These are phyloP conservation scores for Ustilago bromivora DNA, from an alignment of 1,284 basidiomycete species.

Conservation along the genomic window DNA sequence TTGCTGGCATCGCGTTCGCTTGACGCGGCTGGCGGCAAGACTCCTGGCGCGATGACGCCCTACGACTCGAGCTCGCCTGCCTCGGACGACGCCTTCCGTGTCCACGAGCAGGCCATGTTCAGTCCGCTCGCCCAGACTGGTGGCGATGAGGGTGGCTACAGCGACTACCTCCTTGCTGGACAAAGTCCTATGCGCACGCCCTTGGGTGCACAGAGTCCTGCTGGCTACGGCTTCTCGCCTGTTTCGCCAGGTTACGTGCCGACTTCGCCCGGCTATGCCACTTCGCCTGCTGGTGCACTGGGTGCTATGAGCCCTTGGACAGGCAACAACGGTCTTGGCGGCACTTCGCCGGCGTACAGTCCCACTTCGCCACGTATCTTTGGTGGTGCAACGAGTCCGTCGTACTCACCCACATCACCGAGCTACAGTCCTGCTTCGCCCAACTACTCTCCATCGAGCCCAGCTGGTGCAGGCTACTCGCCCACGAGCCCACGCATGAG, in stretches of 20 bases:
- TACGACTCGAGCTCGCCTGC: constrained; percentile 83
- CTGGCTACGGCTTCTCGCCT: constrained; percentile 67
- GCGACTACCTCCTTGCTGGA: constrained; percentile 78
- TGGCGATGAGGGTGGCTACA: constrained; percentile 80
- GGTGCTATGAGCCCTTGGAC: constrained; percentile 72
- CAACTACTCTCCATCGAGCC: constrained; percentile 62
- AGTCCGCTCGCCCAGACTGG: constrained; percentile 91
- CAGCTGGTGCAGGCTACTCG: constrained; percentile 61
- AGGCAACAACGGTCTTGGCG: constrained; percentile 75
- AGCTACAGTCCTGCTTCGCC: constrained; percentile 64
- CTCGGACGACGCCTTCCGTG: constrained; percentile 71
- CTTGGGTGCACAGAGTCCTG: constrained; percentile 63
- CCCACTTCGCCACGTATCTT: constrained; percentile 75
- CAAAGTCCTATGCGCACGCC: constrained; percentile 77
- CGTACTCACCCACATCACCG: constrained; percentile 73
- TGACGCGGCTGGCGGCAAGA: constrained; percentile 62
- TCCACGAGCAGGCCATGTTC: constrained; percentile 89
- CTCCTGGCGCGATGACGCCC: constrained; percentile 67
- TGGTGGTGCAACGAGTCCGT: constrained; percentile 76
- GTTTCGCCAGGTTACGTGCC: constrained; percentile 64
- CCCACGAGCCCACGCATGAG: constrained; percentile 65
- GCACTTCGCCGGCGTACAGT: constrained; percentile 72
- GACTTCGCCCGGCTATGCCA: constrained; percentile 64
- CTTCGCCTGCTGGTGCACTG: constrained; percentile 74
- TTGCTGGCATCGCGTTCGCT: constrained; percentile 71